Conservation (phyloP, 768 basidiomycete genomes). For the Royoungia palumana region DNA sequence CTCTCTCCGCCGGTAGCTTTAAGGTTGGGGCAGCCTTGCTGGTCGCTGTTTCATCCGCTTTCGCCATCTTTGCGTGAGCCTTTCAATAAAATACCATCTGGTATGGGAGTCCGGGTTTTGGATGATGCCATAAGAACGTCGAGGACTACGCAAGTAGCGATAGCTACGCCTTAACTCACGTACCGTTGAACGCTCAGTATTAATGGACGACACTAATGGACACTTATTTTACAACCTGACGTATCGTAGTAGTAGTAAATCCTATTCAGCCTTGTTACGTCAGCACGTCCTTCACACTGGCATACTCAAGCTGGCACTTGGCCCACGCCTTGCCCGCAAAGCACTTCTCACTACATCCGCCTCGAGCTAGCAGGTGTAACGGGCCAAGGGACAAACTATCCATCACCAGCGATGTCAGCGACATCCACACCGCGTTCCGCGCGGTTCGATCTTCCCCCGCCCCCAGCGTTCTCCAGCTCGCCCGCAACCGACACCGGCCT, state of each 20-base stretch:
- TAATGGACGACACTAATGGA: not conserved
- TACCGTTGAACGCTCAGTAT: not conserved
- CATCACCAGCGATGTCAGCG: slow-evolving; percentile 24
- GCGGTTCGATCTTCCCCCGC: slow-evolving; percentile 39
- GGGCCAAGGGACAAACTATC: not conserved
- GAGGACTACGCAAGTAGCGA: not conserved
- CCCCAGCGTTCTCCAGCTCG: slow-evolving; percentile 19
- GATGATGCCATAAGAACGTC: not conserved
- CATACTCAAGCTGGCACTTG: too few relatives aligned
- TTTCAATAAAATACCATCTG: too few relatives aligned
- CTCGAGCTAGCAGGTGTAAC: not conserved
- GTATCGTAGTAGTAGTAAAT: too few relatives aligned
- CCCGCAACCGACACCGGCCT: slow-evolving; percentile 54
- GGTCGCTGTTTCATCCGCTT: slow-evolving; percentile 33
- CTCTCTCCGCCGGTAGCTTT: slow-evolving; percentile 22
- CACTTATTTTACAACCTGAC: too few relatives aligned
- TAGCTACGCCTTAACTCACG: too few relatives aligned
- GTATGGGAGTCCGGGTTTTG: not conserved
- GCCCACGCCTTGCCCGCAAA: not conserved
- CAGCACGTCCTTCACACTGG: too few relatives aligned
- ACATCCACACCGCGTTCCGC: slow-evolving; percentile 27
- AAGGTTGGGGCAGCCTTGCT: slow-evolving; percentile 28
- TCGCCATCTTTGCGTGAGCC: slow-evolving; percentile 29
- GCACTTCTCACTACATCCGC: not conserved
- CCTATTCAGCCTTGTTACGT: slow-evolving; percentile 19